Evolutionary conservation across 306 rosid genomes (phyloP), one percentile per base, ranked within the genome.

Genomic region (Vigna radiata): DNA sequence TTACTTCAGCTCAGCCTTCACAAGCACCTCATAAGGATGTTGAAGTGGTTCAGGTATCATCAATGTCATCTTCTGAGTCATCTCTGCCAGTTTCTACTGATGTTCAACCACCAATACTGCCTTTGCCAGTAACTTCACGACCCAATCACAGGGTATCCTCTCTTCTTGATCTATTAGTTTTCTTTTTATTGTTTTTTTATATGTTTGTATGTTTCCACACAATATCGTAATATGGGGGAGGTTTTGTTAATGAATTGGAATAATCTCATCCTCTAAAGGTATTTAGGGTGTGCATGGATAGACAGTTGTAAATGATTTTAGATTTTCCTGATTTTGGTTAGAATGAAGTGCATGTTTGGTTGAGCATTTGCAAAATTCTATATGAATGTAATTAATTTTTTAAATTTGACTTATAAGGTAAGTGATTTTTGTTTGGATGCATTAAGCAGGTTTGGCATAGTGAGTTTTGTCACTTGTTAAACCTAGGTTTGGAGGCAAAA

Each of bases 81-180:
- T 43, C 88, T 33, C 64, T 79, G 43, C 81, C 89, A 1, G 86
- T 87, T 69, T 74, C 85, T n/a, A 56, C 95, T 18, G 95, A 88
- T 76, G 47, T 85, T 59, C 96, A 89, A 77, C 96, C 95, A 5
- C 97, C 97, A 17, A 89, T 92, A 79, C 81, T 94, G 83, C 97
- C 97, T 9, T 76, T 91, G 71, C 97, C 96, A 8, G 81, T 54
- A 43, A 79, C 84, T 67, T 83, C 92, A 27, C 83, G 73, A 75
- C 82, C 85, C 29, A 66, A 29, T 68, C 89, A 84, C 49, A 89
- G 83, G 92, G 98, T 88, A 74, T 67, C 75, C 37, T 74, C 56
- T 36, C 69, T 36, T 50, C 58, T 36, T 73, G 52, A 5, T 82
- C 72, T 59, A 23, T 36, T 6, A 36, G 41, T 36, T 36, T 36